Evolutionary conservation across 148 eudicot species (phyloP).

Genomic region (Tetragonia tetragonoides): DNA sequence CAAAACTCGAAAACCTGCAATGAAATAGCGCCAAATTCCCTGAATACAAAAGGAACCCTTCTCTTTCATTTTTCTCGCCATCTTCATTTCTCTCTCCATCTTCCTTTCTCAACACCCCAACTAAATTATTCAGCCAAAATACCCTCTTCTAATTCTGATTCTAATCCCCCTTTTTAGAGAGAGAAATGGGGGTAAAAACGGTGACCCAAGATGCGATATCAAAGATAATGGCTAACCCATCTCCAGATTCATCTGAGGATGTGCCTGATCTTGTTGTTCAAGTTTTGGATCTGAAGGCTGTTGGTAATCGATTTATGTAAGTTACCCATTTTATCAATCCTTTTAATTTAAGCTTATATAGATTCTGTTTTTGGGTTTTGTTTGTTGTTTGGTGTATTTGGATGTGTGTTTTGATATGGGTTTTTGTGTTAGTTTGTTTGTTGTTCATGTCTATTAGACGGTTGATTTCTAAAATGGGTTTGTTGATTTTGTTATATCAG

Average conservation of each 20-base stretch:
- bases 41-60: slow-evolving; percentile 13
- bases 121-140: slow-evolving; percentile 1
- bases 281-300: slow-evolving; percentile 65
- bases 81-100: background rate
- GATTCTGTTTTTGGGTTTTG: background rate
- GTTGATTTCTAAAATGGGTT: background rate
- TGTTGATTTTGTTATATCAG: background rate
- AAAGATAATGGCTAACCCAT: slow-evolving; percentile 62
- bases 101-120: background rate
- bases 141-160: background rate
- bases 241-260: slow-evolving; percentile 60
- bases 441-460: background rate
- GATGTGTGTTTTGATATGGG: background rate
- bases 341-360: background rate
- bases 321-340: slow-evolving; percentile 9
- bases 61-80: background rate
- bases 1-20: background rate
- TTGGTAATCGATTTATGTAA: slow-evolving; percentile 63
- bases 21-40: slow-evolving; percentile 23
- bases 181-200: slow-evolving; percentile 38
- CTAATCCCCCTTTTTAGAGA: background rate
- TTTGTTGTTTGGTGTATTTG: background rate
- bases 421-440: background rate
- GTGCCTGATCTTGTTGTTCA: slow-evolving; percentile 62
- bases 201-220: slow-evolving; percentile 70